phyloP scores from a whole-genome alignment of 106 monocot species.

The Chionographis japonica region DNA sequence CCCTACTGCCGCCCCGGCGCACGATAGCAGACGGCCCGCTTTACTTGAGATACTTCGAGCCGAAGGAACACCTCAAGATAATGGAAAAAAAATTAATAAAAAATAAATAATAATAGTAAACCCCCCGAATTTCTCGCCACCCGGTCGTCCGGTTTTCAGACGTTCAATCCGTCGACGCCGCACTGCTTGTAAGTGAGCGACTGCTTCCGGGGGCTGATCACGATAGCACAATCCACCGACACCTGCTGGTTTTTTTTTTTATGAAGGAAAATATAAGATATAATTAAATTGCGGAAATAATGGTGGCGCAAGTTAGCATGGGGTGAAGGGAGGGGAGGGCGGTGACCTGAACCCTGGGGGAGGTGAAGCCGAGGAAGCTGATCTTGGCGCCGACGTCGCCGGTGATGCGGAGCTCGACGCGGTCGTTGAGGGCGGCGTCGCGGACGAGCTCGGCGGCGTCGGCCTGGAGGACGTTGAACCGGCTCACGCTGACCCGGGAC shows the following conservation, averaged over 20 bases:
- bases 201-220: slow-evolving; percentile 36
- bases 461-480: slow-evolving; percentile 33
- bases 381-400: slow-evolving; percentile 46
- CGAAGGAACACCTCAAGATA: not conserved
- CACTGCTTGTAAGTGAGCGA: slow-evolving; percentile 34
- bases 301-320: not conserved
- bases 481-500: slow-evolving; percentile 17
- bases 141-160: slow-evolving; percentile 3
- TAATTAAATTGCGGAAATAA: not conserved
- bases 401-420: slow-evolving; percentile 37
- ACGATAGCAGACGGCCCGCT: no score
- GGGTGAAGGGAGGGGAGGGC: not conserved
- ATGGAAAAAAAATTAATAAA: not conserved
- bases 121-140: not conserved
- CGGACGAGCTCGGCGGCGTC: slow-evolving; percentile 33
- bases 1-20: no score
- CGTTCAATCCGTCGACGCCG: slow-evolving; percentile 32
- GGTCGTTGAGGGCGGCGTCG: slow-evolving; percentile 36
- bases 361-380: slow-evolving; percentile 31
- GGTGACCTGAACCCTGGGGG: slow-evolving; percentile 48
- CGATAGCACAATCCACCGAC: slow-evolving; percentile 34
- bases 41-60: no score
- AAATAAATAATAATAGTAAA: not conserved
- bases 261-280: no score
- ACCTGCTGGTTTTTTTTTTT: slow-evolving; percentile 10